Base-by-base conservation (phyloP, 2,329 filamentous ascomycete species). In the Ceratocystis cacaofunesta region DNA sequence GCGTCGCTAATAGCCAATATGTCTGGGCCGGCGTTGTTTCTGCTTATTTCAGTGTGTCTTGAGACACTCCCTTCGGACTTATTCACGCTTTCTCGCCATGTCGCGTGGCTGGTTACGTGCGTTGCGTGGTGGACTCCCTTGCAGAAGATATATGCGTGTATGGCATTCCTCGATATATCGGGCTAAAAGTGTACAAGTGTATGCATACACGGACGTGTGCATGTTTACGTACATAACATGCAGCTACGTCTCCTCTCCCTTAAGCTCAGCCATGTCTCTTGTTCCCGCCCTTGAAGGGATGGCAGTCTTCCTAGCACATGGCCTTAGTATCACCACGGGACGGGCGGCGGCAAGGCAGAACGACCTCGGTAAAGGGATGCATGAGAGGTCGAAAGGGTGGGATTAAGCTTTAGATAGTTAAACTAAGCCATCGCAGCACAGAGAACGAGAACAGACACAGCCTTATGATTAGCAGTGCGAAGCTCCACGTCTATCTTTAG, bases 61-160 rank as follows among this genome's bases (percentile, higher is more conserved):
- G 52, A 58, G 52, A 58, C 52, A 22, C 52, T 58, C 52, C 52
- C 52, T 58, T 58, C 32, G 52, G 46, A 17, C 52, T 17, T 58
- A 19, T 17, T 30, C 22, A 28, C 50, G 22, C 52, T 57, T 57
- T 25, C 28, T 58, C 17, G 52, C 52, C 30, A 30, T 58, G 25
- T 58, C 52, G 52, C 52, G 15, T 5, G 28, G 48, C 25, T 6
- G 22, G 19, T 19, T 48, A 19, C 44, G n/a, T 46, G 44, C 44
- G 12, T n/a, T 46, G 44, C 1, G 17, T 19, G 19, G 28, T 32
- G 28, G 10, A 7, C 52, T 58, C 52, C 52, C 52, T 58, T 58
- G 52, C 52, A 58, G 52, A 10, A 30, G 15, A 17, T 2, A 17
- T 2, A 30, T 4, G 48, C 10, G 32, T 36, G 12, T 32, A 36